A percentile compares a stretch with the other conserved stretches of the same genome.
phyloP scores from a whole-genome alignment of 2,329 filamentous ascomycete genomes.

The Graphilbum sp. region DNA sequence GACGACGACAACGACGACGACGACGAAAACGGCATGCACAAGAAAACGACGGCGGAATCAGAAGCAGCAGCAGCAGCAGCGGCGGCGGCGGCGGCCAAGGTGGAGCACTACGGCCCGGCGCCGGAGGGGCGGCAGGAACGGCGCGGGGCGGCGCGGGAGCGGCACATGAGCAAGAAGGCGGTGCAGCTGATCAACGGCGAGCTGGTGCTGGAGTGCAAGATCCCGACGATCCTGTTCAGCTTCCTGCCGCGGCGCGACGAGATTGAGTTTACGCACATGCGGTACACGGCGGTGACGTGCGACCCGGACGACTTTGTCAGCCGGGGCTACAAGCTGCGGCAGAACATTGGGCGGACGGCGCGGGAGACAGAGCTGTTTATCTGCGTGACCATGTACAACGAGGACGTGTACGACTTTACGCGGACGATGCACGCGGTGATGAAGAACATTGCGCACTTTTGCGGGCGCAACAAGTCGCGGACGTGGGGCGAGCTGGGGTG shows the following conservation, averaged over 20 bases:
- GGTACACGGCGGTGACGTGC: slow-evolving; percentile 89
- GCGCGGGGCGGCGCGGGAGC: slow-evolving; percentile 68
- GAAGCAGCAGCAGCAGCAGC: neutral
- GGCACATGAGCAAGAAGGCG: slow-evolving; percentile 84
- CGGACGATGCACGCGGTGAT: slow-evolving; percentile 97
- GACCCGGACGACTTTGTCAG: slow-evolving; percentile 85
- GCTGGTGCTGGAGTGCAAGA: slow-evolving; percentile 95
- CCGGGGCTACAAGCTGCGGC: slow-evolving; percentile 81
- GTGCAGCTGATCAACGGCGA: slow-evolving; percentile 95
- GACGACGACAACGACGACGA: no score
- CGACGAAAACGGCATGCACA: no score
- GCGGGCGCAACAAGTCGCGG: slow-evolving; percentile 74
- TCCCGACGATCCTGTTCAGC: slow-evolving; percentile 93
- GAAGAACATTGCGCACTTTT: slow-evolving; percentile 96
- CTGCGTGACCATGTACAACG: slow-evolving; percentile 97
- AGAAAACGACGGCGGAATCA: no score
- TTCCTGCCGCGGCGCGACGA: slow-evolving; percentile 88
- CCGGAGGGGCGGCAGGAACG: slow-evolving; percentile 76
- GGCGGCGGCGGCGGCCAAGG: slow-evolving; percentile 23
- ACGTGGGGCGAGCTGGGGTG: slow-evolving; percentile 96
- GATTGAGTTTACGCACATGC: slow-evolving; percentile 89
- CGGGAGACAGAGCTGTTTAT: slow-evolving; percentile 92
- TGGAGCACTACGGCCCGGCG: slow-evolving; percentile 73
- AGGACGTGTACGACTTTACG: slow-evolving; percentile 92
- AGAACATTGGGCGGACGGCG: slow-evolving; percentile 81